Percentiles rank a stretch among this genome's conserved stretches.
phyloP scores from a whole-genome alignment of 352 stramenopile genomes.

The Globisporangium paroecandrum region DNA sequence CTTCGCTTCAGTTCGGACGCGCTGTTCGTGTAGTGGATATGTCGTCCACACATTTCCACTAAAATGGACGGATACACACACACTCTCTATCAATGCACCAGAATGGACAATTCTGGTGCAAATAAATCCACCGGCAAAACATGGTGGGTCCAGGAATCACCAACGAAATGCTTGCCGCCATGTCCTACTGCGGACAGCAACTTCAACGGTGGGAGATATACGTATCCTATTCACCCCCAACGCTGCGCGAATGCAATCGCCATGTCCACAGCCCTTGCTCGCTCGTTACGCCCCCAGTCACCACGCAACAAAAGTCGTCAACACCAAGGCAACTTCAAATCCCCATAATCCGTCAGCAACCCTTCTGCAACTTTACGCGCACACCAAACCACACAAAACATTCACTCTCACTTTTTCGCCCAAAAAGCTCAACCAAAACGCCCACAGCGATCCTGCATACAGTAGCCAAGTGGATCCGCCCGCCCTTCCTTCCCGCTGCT shows the following conservation, averaged over 20 bases:
- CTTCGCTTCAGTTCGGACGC: background rate
- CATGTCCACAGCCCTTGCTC: background rate
- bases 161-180: background rate
- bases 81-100: background rate
- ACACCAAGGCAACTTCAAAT: background rate
- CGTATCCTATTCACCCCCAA: background rate
- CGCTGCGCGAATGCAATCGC: background rate
- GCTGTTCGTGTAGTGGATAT: background rate
- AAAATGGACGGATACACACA: background rate
- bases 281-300: background rate
- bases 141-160: background rate
- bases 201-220: background rate
- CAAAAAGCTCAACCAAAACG: background rate
- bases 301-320: background rate
- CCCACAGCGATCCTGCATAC: background rate
- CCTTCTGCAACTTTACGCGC: background rate
- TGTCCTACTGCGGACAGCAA: background rate
- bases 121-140: background rate
- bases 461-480: background rate
- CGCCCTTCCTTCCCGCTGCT: background rate
- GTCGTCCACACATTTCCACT: background rate
- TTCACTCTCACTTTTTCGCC: background rate
- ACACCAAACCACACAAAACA: slow-evolving; percentile 4
- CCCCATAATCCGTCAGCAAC: background rate
- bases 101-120: background rate